Evolutionary conservation across 2,329 filamentous ascomycete species (phyloP).

Genomic region (Juglanconis sp.): DNA sequence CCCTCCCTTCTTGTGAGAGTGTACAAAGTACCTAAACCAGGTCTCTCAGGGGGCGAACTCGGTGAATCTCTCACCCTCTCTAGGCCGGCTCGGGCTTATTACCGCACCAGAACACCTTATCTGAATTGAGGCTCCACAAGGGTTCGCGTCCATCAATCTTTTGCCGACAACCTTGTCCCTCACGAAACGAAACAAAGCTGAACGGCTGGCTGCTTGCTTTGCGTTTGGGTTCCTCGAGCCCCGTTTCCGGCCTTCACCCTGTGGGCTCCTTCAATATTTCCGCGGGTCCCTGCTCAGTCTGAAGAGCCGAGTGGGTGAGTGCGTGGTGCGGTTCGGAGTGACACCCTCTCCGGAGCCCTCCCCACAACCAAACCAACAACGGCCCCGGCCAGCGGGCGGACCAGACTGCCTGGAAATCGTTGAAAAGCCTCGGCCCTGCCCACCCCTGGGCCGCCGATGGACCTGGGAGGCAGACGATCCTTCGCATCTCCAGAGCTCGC

Average conservation of each 20-base stretch:
- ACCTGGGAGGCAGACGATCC: not conserved
- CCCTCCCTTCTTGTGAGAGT: not conserved
- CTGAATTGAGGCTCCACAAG: constrained; percentile 15
- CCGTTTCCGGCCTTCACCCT: not conserved
- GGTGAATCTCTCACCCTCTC: too few species aligned
- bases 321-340: not conserved
- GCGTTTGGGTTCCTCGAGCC: not conserved
- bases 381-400: not conserved
- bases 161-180: constrained; percentile 3
- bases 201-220: not conserved
- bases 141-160: constrained; percentile 3
- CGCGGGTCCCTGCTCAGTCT: too few species aligned
- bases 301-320: not conserved
- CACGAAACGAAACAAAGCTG: not conserved
- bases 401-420: not conserved
- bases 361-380: not conserved
- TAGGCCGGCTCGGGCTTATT: constrained; percentile 12
- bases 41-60: not conserved
- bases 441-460: not conserved
- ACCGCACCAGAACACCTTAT: constrained; percentile 10
- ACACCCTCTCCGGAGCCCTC: not conserved
- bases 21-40: not conserved
- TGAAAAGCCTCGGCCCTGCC: constrained; percentile 6
- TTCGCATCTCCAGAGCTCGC: not conserved
- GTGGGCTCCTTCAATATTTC: not conserved